Percentiles rank a stretch among this genome's conserved stretches.
phyloP scores from a whole-genome alignment of 2,329 filamentous ascomycete genomes.

The Conoideocrella luteorostrata region DNA sequence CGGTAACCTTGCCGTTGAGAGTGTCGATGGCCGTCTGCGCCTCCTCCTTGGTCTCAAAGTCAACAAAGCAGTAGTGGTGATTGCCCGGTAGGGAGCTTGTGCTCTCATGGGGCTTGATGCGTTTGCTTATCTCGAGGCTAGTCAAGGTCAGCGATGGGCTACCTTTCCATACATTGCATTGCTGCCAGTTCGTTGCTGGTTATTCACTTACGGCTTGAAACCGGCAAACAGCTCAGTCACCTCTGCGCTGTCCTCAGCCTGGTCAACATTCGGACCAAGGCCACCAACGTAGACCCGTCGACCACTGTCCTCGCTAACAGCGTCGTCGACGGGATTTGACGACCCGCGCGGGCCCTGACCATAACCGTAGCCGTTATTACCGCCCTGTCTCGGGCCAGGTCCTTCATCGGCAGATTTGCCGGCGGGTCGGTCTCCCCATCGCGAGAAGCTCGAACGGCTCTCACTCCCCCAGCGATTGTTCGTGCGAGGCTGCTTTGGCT shows the following conservation, averaged over 20 bases:
- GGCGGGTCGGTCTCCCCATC: no score
- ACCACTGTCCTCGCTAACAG: not conserved
- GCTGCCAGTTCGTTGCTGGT: no score
- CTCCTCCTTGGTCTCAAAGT: conserved; percentile 49
- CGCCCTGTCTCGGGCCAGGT: conserved; percentile 1
- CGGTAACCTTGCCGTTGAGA: conserved; percentile 16
- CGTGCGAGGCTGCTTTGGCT: conserved; percentile 39
- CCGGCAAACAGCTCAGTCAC: conserved; percentile 40
- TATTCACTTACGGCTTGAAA: conserved; percentile 33
- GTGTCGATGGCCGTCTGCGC: conserved; percentile 40
- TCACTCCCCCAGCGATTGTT: conserved; percentile 2
- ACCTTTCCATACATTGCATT: no score
- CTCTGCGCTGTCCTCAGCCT: conserved; percentile 39
- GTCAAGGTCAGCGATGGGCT: not conserved
- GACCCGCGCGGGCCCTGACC: not conserved
- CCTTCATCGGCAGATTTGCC: no score
- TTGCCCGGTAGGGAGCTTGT: conserved; percentile 46
- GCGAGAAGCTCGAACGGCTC: conserved; percentile 22
- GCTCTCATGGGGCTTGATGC: conserved; percentile 52
- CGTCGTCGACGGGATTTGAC: not conserved
- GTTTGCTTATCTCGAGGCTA: conserved; percentile 34
- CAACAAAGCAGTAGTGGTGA: conserved; percentile 61
- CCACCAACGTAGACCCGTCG: conserved; percentile 46
- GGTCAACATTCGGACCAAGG: conserved; percentile 41
- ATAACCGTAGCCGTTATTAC: not conserved